Base-by-base conservation (phyloP, 768 basidiomycete genomes). In the Xerocomus potaroensis region DNA sequence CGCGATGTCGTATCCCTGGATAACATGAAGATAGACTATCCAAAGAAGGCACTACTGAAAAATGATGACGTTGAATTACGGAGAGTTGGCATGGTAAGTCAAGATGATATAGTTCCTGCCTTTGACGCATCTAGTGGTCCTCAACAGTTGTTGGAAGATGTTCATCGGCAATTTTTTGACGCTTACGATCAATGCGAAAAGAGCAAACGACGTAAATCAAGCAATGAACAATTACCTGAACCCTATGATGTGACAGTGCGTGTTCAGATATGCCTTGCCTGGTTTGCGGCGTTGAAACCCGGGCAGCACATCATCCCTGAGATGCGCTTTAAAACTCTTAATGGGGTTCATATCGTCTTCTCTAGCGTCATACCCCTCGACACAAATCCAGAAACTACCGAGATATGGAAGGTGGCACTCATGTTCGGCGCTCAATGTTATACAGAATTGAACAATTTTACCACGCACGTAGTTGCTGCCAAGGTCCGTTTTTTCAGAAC, bases 331-430 rank as follows among this genome's bases (percentile, higher is more conserved):
- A 77, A 80, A 55, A 85, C 90, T 0, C 75, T 98, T n/a, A 74
- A 76, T 29, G 89, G 87, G 23, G 76, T 84, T 23, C 81, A 87
- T 59, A 78, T 99, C 26, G 74, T 95, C 29, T 98, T 99, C 68
- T 97, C 95, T 1, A 91, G 93, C 47, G 82, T 99, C 32, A 93
- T 98, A 46, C 93, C 95, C 4, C 77, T 94, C n/a, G 86, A 91
- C 57, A 83, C 81, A 3, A 73, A 70, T 46, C 87, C 91, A 30
- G 84, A 92, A 64, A 73, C 74, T 39, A 88, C 79, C 41, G 91
- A 92, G 57, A 80, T 91, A 41, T 95, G 91, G 91, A 75, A 79
- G 55, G 75, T 85, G 63, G 91, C 95, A 11, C 75, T 78, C 39
- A 84, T 87, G 69, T 98, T 96, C 57, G 95, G 95, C 8, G 95